Conservation (phyloP, 2,329 filamentous ascomycete genomes). For the Fusarium transvaalense region DNA sequence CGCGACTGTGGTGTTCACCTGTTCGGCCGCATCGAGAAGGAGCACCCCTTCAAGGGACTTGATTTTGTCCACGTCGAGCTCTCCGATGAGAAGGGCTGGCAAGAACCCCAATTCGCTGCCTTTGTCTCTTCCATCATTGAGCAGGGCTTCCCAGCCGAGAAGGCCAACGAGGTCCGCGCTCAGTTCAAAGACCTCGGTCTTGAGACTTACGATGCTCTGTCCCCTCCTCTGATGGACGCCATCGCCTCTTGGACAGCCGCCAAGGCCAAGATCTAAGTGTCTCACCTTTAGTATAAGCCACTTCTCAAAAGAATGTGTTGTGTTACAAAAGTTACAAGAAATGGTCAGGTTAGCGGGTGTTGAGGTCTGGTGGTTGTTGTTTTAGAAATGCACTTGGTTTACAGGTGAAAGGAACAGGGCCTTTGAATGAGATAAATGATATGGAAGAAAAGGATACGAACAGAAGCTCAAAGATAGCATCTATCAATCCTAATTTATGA, state of each 20-base stretch:
- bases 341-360: constrained; percentile 19
- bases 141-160: constrained; percentile 70
- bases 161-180: constrained; percentile 66
- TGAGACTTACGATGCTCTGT: constrained; percentile 72
- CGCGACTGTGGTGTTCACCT: constrained; percentile 71
- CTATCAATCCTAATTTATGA: constrained; percentile 28
- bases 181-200: constrained; percentile 68
- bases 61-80: constrained; percentile 77
- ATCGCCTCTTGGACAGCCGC: constrained; percentile 68
- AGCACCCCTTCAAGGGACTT: constrained; percentile 76
- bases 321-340: constrained; percentile 31
- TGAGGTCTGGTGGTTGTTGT: constrained; percentile 22
- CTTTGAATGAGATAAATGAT: constrained; percentile 16
- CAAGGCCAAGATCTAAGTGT: constrained; percentile 51
- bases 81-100: constrained; percentile 72
- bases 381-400: constrained; percentile 19
- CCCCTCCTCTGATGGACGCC: constrained; percentile 72
- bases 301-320: background rate
- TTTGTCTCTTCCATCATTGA: constrained; percentile 77
- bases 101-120: constrained; percentile 77
- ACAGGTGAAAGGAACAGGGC: constrained; percentile 22
- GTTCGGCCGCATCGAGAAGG: constrained; percentile 73
- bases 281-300: background rate
- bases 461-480: constrained; percentile 24
- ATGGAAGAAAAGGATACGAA: constrained; percentile 19